These are phyloP conservation scores for Cladosporium phlei DNA, from an alignment of 2,329 filamentous ascomycete genomes.

Conservation along the genomic window DNA sequence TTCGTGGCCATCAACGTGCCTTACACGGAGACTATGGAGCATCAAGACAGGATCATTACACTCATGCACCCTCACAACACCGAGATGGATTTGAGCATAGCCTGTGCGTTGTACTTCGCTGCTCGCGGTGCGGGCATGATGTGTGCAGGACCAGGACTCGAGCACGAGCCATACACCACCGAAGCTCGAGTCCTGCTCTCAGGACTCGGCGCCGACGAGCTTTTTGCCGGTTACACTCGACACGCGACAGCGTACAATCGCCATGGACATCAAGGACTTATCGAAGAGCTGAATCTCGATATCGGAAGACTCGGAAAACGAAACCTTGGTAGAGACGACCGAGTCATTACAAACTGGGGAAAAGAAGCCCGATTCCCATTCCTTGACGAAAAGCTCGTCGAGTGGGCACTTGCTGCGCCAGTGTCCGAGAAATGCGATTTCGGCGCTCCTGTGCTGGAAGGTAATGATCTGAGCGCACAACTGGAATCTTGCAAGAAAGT, in stretches of 20 bases:
- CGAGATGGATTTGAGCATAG: constrained; percentile 97
- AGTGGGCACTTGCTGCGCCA: constrained; percentile 68
- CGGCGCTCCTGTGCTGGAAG: constrained; percentile 27
- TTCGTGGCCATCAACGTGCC: constrained; percentile 83
- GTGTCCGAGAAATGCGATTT: constrained; percentile 90
- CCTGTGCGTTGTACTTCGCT: constrained; percentile 90
- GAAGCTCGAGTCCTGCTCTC: constrained; percentile 80
- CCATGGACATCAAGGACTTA: constrained; percentile 63
- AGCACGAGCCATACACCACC: constrained; percentile 52
- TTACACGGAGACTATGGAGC: constrained; percentile 65
- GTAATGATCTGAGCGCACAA: constrained; percentile 25
- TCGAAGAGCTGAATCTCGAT: constrained; percentile 80
- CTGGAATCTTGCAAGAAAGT: constrained; percentile 78
- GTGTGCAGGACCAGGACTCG: constrained; percentile 16
- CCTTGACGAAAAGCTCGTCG: constrained; percentile 81
- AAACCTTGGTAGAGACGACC: constrained; percentile 92
- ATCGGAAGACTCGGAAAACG: constrained; percentile 80
- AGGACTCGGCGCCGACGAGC: constrained; percentile 88
- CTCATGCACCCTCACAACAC: constrained; percentile 93
- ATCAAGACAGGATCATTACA: constrained; percentile 64
- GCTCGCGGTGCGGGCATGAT: constrained; percentile 57
- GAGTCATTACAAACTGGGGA: constrained; percentile 83
- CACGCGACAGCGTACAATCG: constrained; percentile 73
- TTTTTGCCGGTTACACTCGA: constrained; percentile 88
- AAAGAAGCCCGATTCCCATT: constrained; percentile 87